Percentiles rank a stretch among this genome's conserved stretches.
phyloP scores from a whole-genome alignment of 352 stramenopile species.

The Discostella stelligera region DNA sequence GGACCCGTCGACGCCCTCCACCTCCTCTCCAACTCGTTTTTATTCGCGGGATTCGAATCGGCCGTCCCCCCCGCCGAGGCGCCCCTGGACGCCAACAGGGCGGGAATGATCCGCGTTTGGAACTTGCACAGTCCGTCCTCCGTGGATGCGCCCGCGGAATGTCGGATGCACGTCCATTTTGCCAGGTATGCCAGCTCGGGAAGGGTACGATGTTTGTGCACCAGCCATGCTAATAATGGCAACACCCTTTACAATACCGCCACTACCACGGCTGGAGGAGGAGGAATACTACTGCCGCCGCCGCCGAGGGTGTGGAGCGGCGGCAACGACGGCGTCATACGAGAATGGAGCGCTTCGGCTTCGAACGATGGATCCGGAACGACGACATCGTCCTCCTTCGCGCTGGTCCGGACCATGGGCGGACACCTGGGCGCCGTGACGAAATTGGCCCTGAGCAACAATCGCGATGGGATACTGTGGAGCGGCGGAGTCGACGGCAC shows the following conservation, averaged over 20 bases:
- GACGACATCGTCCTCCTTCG: conserved; percentile 11
- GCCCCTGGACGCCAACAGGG: conserved; percentile 8
- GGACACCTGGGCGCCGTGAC: conserved; percentile 76
- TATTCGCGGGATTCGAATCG: conserved; percentile 79
- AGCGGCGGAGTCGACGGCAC: conserved; percentile 65
- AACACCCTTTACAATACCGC: no score
- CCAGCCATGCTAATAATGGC: no score
- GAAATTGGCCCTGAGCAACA: conserved; percentile 54
- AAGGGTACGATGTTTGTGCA: conserved; percentile 56
- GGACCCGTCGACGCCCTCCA: conserved; percentile 59
- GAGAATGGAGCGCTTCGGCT: conserved; percentile 60
- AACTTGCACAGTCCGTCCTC: conserved; percentile 62
- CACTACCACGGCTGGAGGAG: not conserved
- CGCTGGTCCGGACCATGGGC: conserved; percentile 48
- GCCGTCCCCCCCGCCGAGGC: conserved; percentile 53
- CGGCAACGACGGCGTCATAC: conserved; percentile 63
- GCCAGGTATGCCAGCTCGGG: conserved; percentile 67
- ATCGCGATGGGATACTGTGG: conserved; percentile 45
- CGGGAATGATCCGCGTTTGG: conserved; percentile 80
- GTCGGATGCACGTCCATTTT: conserved; percentile 55
- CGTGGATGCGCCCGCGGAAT: conserved; percentile 75
- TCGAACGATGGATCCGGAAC: no score
- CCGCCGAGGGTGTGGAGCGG: conserved; percentile 55
- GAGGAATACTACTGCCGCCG: not conserved
- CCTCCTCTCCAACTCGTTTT: conserved; percentile 56